These are phyloP conservation scores for Aspergillus ibericus DNA, from an alignment of 2,329 filamentous ascomycete genomes.

Conservation along the genomic window DNA sequence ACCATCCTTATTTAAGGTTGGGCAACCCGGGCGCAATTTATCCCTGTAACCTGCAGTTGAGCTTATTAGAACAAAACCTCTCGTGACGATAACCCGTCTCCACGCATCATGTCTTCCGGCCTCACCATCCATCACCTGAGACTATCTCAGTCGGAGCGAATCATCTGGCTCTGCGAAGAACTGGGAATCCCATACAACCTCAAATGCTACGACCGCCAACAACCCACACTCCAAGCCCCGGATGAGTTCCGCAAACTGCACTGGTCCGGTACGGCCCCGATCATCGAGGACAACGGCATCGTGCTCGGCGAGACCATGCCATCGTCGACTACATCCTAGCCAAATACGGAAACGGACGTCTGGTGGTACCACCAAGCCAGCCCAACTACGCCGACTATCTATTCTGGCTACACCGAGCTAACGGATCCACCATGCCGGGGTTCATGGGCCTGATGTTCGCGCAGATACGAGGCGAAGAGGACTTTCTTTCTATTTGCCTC, in stretches of 20 bases:
- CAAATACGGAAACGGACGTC: conserved; percentile 52
- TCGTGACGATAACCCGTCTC: background rate
- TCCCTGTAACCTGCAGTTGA: too few species aligned
- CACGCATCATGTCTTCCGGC: background rate
- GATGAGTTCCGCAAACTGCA: conserved; percentile 47
- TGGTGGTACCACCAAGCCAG: conserved; percentile 49
- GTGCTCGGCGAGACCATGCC: conserved; percentile 62
- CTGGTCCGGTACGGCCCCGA: conserved; percentile 57
- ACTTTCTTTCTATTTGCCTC: conserved; percentile 48
- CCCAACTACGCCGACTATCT: conserved; percentile 60
- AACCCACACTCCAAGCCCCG: conserved; percentile 39
- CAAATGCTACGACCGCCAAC: conserved; percentile 48
- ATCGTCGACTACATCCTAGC: conserved; percentile 63
- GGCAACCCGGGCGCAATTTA: too few species aligned
- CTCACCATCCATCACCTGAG: conserved; percentile 52
- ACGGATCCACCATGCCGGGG: conserved; percentile 47
- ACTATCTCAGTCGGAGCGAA: conserved; percentile 62
- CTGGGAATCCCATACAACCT: conserved; percentile 57
- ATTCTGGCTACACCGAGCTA: conserved; percentile 64
- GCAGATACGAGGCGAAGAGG: conserved; percentile 14
- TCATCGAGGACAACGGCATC: conserved; percentile 58
- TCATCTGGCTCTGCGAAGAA: conserved; percentile 66
- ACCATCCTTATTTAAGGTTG: too few species aligned
- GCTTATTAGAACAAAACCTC: background rate
- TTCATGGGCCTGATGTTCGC: conserved; percentile 30